Base-by-base conservation (phyloP, 2,329 filamentous ascomycete genomes). In the Colletotrichum sp. region DNA sequence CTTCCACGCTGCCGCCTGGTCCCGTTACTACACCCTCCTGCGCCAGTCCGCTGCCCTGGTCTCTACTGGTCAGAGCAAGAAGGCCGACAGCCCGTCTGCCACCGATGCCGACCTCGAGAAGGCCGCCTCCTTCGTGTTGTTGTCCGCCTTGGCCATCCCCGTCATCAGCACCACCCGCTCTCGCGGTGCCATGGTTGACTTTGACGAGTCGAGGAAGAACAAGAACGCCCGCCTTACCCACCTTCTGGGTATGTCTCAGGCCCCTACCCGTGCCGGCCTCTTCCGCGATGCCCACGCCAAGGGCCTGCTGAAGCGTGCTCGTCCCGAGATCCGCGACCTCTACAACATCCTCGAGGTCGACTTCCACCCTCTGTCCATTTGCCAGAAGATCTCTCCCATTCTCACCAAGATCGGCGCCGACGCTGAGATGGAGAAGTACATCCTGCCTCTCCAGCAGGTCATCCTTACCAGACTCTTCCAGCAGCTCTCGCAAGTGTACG, bases 301-400 rank as follows among this genome's bases (percentile, higher is more conserved):
- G 90, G 95, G 96, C 76, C 93, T 99, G 57, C 92, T 98, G 77
- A 96, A 96, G 88, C 95, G 96, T 79, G 96, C 94, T 78, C 94
- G 95, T 74, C 95, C 97, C 48, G 97, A 99, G 88, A 99, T 99
- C 80, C 93, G 96, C 75, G 96, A 98, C 75, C 92, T 99, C 60
- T 99, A 98, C 92, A 98, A 98, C 88, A 99, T 99, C 80, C 92
- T 99, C 52, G 97, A 99, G 88, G 96, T 98, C 79, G 97, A 99
- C 85, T 99, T 99, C 91, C 97, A 99, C 85, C 97, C 97, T 70
- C 91, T 99, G 75, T 98, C 96, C 48, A 99, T 99, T 84, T 98
- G 97, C 93, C 94, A 98, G 88, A 98, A 98, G 91, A 98, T 99
- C 80, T 98, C 96, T 15, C 97, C 97, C 68, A 98, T 99, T 81